phyloP scores from a whole-genome alignment of 1,284 basidiomycete species.

The Leccinum brunneo-olivaceum region DNA sequence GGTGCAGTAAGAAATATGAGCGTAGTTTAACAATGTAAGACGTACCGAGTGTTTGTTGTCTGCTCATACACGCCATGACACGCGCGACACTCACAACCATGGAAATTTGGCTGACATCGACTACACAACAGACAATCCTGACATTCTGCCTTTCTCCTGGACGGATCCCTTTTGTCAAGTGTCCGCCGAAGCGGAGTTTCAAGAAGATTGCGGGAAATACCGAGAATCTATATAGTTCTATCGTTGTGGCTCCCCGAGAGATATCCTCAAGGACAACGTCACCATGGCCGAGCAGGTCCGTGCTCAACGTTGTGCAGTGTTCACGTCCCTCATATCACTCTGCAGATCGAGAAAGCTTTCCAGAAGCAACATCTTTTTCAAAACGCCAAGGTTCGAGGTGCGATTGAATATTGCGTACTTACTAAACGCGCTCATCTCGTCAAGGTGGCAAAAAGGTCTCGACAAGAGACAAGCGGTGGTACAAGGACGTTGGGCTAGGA shows the following conservation, averaged over 20 bases:
- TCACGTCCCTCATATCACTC: background rate
- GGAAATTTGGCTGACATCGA: too few relatives aligned
- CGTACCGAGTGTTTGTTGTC: conserved; percentile 69
- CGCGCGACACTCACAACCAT: background rate
- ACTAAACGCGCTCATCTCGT: conserved; percentile 14
- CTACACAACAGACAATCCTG: too few relatives aligned
- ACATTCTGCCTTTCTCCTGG: too few relatives aligned
- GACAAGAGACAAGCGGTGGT: conserved; percentile 97
- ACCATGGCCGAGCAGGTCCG: conserved; percentile 30
- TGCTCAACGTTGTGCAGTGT: background rate
- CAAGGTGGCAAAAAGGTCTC: conserved; percentile 83
- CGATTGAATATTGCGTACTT: conserved; percentile 23
- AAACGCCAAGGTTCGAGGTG: conserved; percentile 91
- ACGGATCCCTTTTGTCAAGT: too few relatives aligned
- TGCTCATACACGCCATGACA: conserved; percentile 40
- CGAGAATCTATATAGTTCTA: conserved; percentile 46
- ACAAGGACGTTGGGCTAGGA: conserved; percentile 96
- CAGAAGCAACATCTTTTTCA: conserved; percentile 99
- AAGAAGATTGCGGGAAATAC: conserved; percentile 30
- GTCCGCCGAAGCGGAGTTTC: too few relatives aligned
- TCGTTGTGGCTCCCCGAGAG: conserved; percentile 36
- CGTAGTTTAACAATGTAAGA: background rate
- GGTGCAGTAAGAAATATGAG: conserved; percentile 9
- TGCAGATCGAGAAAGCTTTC: conserved; percentile 88
- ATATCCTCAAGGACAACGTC: conserved; percentile 17